Conservation (phyloP, 2,329 filamentous ascomycete species). For the Cryphonectria nitschkei region DNA sequence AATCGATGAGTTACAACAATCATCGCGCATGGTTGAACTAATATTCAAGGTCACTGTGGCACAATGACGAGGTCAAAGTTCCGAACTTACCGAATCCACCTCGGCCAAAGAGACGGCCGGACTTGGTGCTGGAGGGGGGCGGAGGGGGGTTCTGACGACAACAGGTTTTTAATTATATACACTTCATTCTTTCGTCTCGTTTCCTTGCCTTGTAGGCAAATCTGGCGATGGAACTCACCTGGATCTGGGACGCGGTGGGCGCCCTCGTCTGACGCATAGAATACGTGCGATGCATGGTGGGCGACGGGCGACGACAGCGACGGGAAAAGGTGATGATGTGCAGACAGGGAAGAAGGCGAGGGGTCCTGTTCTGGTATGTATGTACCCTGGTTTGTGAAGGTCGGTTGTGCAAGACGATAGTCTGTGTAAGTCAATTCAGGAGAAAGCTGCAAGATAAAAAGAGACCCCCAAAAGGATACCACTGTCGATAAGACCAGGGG, state of each 20-base stretch:
- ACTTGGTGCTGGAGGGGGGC: conserved; percentile 88
- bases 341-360: not conserved
- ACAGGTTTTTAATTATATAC: conserved; percentile 10
- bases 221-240: conserved; percentile 46
- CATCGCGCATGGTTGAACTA: conserved; percentile 1
- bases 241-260: conserved; percentile 83
- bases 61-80: not conserved
- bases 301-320: not conserved
- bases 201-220: not conserved
- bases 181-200: not conserved
- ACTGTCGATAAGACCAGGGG: not conserved
- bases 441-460: not conserved
- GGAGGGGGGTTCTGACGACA: conserved; percentile 81
- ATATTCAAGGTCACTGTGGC: not conserved
- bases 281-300: conserved; percentile 93
- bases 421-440: not conserved
- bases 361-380: conserved; percentile 1
- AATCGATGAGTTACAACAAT: conserved; percentile 9
- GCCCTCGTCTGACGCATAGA: conserved; percentile 97
- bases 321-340: conserved; percentile 4
- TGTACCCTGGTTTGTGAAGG: not conserved
- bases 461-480: not conserved
- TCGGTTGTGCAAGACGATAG: not conserved
- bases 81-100: conserved; percentile 77
- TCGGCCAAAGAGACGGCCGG: conserved; percentile 84